Base-by-base conservation (phyloP, 306 rosid species). In the Vigna radiata region DNA sequence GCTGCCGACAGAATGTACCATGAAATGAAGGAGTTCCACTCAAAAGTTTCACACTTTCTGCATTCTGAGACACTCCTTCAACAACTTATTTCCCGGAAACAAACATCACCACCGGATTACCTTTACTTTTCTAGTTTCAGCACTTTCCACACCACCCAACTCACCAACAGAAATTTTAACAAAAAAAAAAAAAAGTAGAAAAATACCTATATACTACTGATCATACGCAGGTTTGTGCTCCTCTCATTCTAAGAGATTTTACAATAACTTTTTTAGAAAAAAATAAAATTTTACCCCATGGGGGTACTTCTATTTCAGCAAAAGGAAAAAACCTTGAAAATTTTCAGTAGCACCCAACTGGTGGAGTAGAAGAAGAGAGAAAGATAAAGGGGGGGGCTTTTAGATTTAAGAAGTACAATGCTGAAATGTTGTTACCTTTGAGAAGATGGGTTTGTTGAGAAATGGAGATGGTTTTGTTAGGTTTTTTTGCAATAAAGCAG, bases 1-100 rank as follows among this genome's bases (percentile, higher is more conserved):
- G 86, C 73, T 66, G 55, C 73, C 29, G 58, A 64, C 69, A 78
- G 80, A 82, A 85, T 83, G 83, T 58, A 71, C 70, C 73, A 68
- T 52, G 66, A 74, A 66, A 75, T 48, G 77, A 68, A 58, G 29
- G 59, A 49, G 10, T 60, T 53, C 64, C 1, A 17, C 43, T 68
- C 53, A 27, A 49, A 68, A 75, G 78, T 70, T 63, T 33, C 63
- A 63, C 59, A 16, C 65, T 70, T 83, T 46, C 23, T 7, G 31
- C 69, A 63, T 59, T 60, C 64, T 49, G 16, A 60, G 65, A 60
- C 54, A 73, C 54, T 55, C 50, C 12, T 21, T 50, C 14, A 61
- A 68, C 70, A 21, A 62, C 75, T 47, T 61, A 63, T 66, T 72
- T 61, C 64, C 44, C 29, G 16, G 72, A 70, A 68, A 63, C 67